Base-by-base conservation (phyloP, 352 stramenopile genomes). In the Globisporangium mamillatum region DNA sequence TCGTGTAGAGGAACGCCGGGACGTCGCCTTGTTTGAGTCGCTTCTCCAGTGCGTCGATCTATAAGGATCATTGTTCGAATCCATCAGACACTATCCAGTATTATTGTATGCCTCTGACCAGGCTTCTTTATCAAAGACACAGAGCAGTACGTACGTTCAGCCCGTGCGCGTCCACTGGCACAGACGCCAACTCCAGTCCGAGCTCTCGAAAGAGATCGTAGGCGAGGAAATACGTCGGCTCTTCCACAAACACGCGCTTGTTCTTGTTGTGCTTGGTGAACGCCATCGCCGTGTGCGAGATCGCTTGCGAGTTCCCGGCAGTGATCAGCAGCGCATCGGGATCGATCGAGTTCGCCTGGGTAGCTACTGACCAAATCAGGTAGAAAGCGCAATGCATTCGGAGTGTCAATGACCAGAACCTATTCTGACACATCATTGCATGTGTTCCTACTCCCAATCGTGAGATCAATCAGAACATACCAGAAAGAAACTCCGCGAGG, bases 201-300 rank as follows among this genome's bases (percentile, higher is more conserved):
- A 97, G 82, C 62, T 96, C 93, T 36, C 79, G 79, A 60, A 98
- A 98, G 77, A 98, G 97, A 46, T 91, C 78, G 44, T 91, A 84
- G 8, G 86, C 92, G 14, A 98, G 73, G 65, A 98, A 98, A 74
- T 98, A 98, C 4, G 92, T 98, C 12, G 94, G 95, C 20, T 94
- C 79, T 72, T 98, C 93, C 3, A 98, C 81, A 66, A 96, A 94
- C 14, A 97, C 90, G 20, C 90, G 80, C 27, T 32, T 32, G 27
- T 32, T 32, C 77, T 96, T 93, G 63, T 86, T 90, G 57, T 81
- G 82, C 59, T 84, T 77, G 18, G 88, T 80, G 25, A 93, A 88
- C 22, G 80, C 74, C 24, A 90, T 90, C 34, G 86, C 92, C 0
- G 93, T 71, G 34, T 98, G 83, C 10, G 94, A 93, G n/a, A 98